Percentiles rank a stretch among this genome's conserved stretches.
Evolutionary conservation across 768 basidiomycete genomes (phyloP).

Genomic region (Leccinum subtestaceum): DNA sequence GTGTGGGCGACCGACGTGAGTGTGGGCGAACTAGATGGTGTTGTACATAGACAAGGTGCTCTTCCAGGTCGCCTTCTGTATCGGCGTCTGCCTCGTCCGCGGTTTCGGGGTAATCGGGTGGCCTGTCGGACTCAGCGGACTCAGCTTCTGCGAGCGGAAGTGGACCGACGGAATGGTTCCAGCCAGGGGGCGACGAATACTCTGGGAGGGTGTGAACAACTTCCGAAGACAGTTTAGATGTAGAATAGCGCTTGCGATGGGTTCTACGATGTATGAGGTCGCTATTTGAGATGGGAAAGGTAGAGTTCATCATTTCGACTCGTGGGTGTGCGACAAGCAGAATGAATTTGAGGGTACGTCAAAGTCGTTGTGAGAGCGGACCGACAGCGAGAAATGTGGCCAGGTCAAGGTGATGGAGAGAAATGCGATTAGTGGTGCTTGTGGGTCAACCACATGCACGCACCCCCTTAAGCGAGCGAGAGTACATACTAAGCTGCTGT

Average conservation of each 20-base stretch:
- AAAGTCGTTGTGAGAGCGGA: slow-evolving; percentile 13
- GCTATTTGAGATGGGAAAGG: slow-evolving; percentile 9
- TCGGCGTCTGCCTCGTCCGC: slow-evolving; percentile 77
- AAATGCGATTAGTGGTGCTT: background rate
- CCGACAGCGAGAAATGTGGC: slow-evolving; percentile 2
- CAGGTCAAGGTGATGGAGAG: slow-evolving; percentile 10
- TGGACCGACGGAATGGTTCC: slow-evolving; percentile 14
- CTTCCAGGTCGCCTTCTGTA: slow-evolving; percentile 41
- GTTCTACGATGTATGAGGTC: slow-evolving; percentile 29
- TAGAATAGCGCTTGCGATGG: slow-evolving; percentile 58
- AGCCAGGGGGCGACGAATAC: slow-evolving; percentile 46
- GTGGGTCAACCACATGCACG: slow-evolving; percentile 1
- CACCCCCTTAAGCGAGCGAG: background rate
- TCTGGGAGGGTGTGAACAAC: slow-evolving; percentile 63
- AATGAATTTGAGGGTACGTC: slow-evolving; percentile 4
- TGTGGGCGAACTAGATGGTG: slow-evolving; percentile 32
- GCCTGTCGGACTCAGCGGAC: slow-evolving; percentile 56
- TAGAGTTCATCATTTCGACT: slow-evolving; percentile 18
- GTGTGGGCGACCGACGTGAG: slow-evolving; percentile 30
- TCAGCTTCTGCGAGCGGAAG: slow-evolving; percentile 31
- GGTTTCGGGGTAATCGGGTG: slow-evolving; percentile 75
- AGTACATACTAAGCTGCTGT: background rate
- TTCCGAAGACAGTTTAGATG: slow-evolving; percentile 61
- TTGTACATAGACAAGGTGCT: slow-evolving; percentile 20
- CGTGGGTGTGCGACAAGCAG: background rate